Base-by-base conservation (phyloP, 495 filamentous ascomycete genomes). In the Xylaria acuta region DNA sequence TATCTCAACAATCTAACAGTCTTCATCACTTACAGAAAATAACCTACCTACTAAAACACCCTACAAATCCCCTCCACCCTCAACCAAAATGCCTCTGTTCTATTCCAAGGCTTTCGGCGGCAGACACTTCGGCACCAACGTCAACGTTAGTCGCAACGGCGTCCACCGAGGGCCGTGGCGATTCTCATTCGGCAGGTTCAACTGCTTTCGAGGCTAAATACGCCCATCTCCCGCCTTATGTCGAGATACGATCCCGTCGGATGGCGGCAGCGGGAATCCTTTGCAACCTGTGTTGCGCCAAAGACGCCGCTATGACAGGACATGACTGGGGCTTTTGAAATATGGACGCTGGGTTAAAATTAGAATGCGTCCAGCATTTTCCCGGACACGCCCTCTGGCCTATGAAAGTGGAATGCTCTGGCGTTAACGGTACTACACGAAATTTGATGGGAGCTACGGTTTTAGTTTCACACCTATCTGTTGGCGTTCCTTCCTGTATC, bases 101-200 rank as follows among this genome's bases (percentile, higher is more conserved):
- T 81, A 75, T 51, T 45, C 54, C 53, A 78, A 77, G 54, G 65
- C 64, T 51, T 47, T 80, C 40, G 80, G 78, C 36, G 73, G 75
- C 40, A 72, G 77, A 47, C 77, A 79, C 64, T 74, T 80, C 69
- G 78, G 78, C 59, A 81, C 80, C 22, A 77, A 62, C 70, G 74
- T 80, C 27, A 73, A 74, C 49, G 77, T 74, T 20, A 73, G 76
- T 59, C 72, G 75, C 51, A 71, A 79, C 43, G 78, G 77, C 43
- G 73, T 81, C 1, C 78, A 74, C 43, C 72, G 78, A 16, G 78
- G 78, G 34, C 75, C 78, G 0, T 81, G 80, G 80, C 72, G 77
- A 7, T 77, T 80, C 59, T 74, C 73, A 58, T 73, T 80, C 32
- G 75, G 77, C 58, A 71, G 27, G 30, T 81, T 77, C 67, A 78